Evolutionary conservation across 768 basidiomycete genomes (phyloP), one percentile per base, ranked within the genome.

Genomic region (Termitomyces sp.): DNA sequence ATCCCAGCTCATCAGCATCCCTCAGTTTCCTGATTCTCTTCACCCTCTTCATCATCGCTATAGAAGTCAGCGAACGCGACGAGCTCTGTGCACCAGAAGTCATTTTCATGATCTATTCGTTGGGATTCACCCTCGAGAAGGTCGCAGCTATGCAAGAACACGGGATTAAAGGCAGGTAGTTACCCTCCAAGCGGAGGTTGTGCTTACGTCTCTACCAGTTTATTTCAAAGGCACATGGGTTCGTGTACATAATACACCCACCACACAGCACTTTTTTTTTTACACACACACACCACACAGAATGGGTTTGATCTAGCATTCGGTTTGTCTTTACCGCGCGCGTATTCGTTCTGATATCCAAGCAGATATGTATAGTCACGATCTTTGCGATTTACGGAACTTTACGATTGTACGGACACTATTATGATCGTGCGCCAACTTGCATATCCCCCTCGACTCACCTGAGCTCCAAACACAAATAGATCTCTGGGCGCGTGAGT

Each of bases 141-240:
- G 73, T 95, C 9, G 95, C 95, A 21, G 88, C 93, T 3, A 93
- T 96, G 86, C 91, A 97, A 66, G 94, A 98, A 67, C 93, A 93
- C 65, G 95, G 94, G 4, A 84, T 98, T 46, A 85, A 80, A 81
- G 91, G 94, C 89, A 43, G 40, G 66, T 47, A 19, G 22, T 30
- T 17, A 6, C 32, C n/a, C 17, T 37, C 9, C 1, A 5, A 15
- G 17, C 28, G 0, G 10, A 12, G 41, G 21, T 35, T 15, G n/a
- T n/a, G n/a, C 15, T 35, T 32, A 60, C 65, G 45, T 53, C 35
- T 24, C 35, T 24, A 19, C 45, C 41, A 90, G 89, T 91, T 10
- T 91, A 86, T 68, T 89, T 88, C 71, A 90, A 85, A 64, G 89
- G 89, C 24, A 91, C 89, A 38, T 91, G 89, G 88, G 88, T 88